A percentile compares a stretch with the other conserved stretches of the same genome.
Evolutionary conservation across 2,329 filamentous ascomycete species (phyloP).

Genomic region (Fusarium coicis): DNA sequence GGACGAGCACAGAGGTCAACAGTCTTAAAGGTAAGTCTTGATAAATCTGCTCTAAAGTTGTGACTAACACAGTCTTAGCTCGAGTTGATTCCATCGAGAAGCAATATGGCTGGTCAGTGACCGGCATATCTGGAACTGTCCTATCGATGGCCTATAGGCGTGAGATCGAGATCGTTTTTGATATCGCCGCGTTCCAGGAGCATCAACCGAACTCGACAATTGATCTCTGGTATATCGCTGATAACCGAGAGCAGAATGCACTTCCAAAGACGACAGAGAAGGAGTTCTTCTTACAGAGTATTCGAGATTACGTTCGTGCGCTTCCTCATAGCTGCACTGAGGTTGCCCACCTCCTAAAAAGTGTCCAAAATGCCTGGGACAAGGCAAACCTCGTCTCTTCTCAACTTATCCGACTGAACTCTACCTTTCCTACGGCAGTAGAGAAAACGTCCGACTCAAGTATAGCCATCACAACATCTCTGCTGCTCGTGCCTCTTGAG

Average conservation of each 20-base stretch:
- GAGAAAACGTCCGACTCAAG: conserved; percentile 71
- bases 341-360: conserved; percentile 66
- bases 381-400: conserved; percentile 68
- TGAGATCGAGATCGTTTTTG: conserved; percentile 79
- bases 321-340: conserved; percentile 68
- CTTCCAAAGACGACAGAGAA: conserved; percentile 71
- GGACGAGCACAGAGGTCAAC: conserved; percentile 84
- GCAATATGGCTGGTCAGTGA: conserved; percentile 77
- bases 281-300: conserved; percentile 79
- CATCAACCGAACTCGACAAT: conserved; percentile 64
- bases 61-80: conserved; percentile 61
- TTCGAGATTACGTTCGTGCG: conserved; percentile 73
- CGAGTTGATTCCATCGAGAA: conserved; percentile 74
- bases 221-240: conserved; percentile 76
- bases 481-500: conserved; percentile 72
- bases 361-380: conserved; percentile 74
- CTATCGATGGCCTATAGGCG: conserved; percentile 80
- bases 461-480: conserved; percentile 67
- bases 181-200: conserved; percentile 69
- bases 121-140: conserved; percentile 67
- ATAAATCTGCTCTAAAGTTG: background rate
- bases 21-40: conserved; percentile 73
- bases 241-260: conserved; percentile 63
- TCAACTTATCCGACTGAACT: conserved; percentile 69
- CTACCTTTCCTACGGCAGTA: conserved; percentile 73